Evolutionary conservation across 495 filamentous ascomycete genomes (phyloP).

Genomic region (Achaetomiella virescens): DNA sequence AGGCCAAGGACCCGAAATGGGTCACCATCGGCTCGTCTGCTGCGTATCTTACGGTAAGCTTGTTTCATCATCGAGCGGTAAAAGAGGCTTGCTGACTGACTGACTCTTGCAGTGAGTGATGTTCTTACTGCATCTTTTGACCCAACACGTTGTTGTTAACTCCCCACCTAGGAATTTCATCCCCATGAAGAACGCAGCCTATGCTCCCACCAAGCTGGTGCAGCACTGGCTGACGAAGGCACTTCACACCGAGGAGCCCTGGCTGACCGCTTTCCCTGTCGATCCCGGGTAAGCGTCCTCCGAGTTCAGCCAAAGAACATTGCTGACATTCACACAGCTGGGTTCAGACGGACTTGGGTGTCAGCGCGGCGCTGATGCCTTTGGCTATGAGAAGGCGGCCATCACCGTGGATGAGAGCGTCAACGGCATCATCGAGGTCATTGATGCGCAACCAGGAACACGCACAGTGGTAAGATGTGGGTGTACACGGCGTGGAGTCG

Average conservation of each 20-base stretch:
- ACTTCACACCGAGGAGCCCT: slow-evolving; percentile 33
- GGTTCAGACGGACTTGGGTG: slow-evolving; percentile 44
- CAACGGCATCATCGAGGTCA: slow-evolving; percentile 32
- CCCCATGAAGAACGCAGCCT: slow-evolving; percentile 26
- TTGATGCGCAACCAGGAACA: slow-evolving; percentile 34
- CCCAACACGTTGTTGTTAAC: not conserved
- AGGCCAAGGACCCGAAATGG: not conserved
- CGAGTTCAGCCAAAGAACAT: not conserved
- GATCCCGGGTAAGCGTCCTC: slow-evolving; percentile 13
- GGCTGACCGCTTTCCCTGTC: slow-evolving; percentile 32
- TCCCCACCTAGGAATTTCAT: not conserved
- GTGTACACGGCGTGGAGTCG: slow-evolving; percentile 9
- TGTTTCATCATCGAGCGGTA: not conserved
- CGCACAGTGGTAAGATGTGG: slow-evolving; percentile 33
- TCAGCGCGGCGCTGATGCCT: slow-evolving; percentile 31
- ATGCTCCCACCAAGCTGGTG: slow-evolving; percentile 35
- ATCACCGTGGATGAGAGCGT: slow-evolving; percentile 29
- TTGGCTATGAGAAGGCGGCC: slow-evolving; percentile 33
- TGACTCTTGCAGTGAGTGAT: not conserved
- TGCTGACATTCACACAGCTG: slow-evolving; percentile 6
- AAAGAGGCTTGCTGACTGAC: not conserved
- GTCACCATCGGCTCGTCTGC: slow-evolving; percentile 11
- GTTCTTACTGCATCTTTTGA: not conserved
- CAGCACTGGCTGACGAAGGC: slow-evolving; percentile 35
- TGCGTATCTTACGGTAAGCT: not conserved